Evolutionary conservation across 1,284 basidiomycete genomes (phyloP).

Genomic region (Leccinum variabile): DNA sequence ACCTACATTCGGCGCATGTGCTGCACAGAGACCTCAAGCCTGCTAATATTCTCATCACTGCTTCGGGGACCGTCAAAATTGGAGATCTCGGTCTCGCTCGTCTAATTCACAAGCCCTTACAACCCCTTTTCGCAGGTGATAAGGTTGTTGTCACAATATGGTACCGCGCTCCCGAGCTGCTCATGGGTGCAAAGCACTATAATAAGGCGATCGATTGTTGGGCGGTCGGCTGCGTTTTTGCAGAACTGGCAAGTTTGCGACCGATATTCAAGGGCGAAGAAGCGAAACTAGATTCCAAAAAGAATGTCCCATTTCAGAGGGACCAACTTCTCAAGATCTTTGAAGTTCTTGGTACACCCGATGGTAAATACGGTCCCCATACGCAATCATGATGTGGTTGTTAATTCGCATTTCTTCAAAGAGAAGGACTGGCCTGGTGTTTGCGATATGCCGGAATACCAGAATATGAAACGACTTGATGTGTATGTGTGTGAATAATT

Average conservation of each 20-base stretch:
- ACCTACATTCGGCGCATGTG: constrained; percentile 94
- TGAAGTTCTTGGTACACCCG: constrained; percentile 90
- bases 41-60: constrained; percentile 96
- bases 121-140: constrained; percentile 86
- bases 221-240: constrained; percentile 97
- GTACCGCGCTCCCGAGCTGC: constrained; percentile 95
- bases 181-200: constrained; percentile 95
- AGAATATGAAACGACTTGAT: constrained; percentile 80
- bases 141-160: constrained; percentile 99
- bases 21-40: constrained; percentile 98
- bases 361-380: constrained; percentile 50
- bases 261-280: constrained; percentile 99
- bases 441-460: constrained; percentile 86
- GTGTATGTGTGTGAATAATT: constrained; percentile 46
- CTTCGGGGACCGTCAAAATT: constrained; percentile 91
- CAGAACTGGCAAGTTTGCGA: constrained; percentile 87
- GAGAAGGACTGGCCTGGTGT: constrained; percentile 88
- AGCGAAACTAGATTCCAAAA: constrained; percentile 91
- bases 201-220: constrained; percentile 94
- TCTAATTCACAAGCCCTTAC: constrained; percentile 81
- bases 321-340: constrained; percentile 96
- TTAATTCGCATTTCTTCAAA: constrained; percentile 26
- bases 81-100: constrained; percentile 95
- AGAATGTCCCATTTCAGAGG: constrained; percentile 91
- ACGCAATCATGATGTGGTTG: neutral